Conservation (phyloP, 257 asterid species). For the Craterostigma plantagineum region DNA sequence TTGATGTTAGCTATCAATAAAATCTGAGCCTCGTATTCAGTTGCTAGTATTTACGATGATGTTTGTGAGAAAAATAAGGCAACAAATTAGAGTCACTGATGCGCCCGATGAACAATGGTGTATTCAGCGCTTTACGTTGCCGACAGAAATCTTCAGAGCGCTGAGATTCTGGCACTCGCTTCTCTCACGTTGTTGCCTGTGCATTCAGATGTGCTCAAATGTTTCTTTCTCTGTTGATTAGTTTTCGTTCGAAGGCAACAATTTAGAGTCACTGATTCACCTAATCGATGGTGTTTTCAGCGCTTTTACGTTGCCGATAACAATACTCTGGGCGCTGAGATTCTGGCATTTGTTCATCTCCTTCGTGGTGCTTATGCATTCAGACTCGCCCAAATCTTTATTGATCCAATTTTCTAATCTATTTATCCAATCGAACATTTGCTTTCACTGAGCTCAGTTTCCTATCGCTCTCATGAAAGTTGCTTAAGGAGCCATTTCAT, state of each 20-base stretch:
- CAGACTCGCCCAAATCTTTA: constrained; percentile 22
- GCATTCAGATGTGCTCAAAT: constrained; percentile 43
- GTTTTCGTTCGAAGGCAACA: constrained; percentile 23
- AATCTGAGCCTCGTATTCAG: constrained; percentile 21
- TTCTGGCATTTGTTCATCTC: constrained; percentile 23
- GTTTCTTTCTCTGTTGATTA: neutral
- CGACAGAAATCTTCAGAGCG: constrained; percentile 19
- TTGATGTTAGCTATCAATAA: constrained; percentile 11
- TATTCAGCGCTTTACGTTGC: constrained; percentile 69
- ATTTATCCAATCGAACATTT: too few relatives aligned
- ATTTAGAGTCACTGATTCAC: constrained; percentile 65
- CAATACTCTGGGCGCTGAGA: constrained; percentile 24
- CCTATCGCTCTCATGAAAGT: too few relatives aligned
- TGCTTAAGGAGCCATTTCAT: too few relatives aligned
- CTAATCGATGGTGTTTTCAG: constrained; percentile 28
- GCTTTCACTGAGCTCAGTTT: too few relatives aligned
- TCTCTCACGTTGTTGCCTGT: constrained; percentile 1
- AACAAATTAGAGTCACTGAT: constrained; percentile 62
- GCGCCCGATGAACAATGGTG: constrained; percentile 32
- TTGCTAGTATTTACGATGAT: too few relatives aligned
- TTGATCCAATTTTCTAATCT: neutral
- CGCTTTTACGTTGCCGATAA: constrained; percentile 67
- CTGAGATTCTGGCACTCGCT: constrained; percentile 35
- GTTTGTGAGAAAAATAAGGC: constrained; percentile 8
- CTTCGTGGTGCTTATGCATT: constrained; percentile 20